A percentile compares a stretch with the other conserved stretches of the same genome.
These are phyloP conservation scores for Lachancea thermotolerans DNA, from an alignment of 805 yeast genomes.

Conservation along the genomic window DNA sequence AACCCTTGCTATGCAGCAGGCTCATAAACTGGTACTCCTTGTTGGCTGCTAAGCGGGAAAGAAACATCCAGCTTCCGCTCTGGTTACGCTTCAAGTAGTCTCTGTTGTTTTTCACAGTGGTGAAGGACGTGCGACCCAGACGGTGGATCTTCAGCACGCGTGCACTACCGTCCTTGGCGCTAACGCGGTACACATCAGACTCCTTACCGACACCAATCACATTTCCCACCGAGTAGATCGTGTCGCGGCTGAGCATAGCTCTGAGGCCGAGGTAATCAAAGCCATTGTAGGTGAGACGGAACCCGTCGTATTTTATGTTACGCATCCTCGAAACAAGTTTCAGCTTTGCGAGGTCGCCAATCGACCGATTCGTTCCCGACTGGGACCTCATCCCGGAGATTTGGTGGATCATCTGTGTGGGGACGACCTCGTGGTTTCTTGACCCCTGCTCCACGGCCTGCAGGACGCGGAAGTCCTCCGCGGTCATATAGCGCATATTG, in stretches of 20 bases:
- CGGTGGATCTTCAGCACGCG: conserved; percentile 86
- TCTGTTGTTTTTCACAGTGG: conserved; percentile 86
- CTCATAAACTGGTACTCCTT: conserved; percentile 89
- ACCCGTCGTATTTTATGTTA: conserved; percentile 95
- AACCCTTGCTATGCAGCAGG: conserved; percentile 64
- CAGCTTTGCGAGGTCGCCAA: conserved; percentile 81
- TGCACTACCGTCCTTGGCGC: conserved; percentile 56
- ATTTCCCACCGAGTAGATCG: conserved; percentile 72
- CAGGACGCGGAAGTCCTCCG: conserved; percentile 84
- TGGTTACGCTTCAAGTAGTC: conserved; percentile 71
- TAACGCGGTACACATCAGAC: conserved; percentile 85
- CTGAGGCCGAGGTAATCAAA: conserved; percentile 88
- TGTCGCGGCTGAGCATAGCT: conserved; percentile 67
- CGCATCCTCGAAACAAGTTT: conserved; percentile 70
- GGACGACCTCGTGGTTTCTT: conserved; percentile 89
- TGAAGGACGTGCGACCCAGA: conserved; percentile 88
- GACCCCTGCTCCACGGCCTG: conserved; percentile 89
- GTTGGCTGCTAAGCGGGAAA: conserved; percentile 84
- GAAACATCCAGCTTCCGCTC: conserved; percentile 85
- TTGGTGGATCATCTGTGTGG: conserved; percentile 75
- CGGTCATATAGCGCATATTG: conserved; percentile 86
- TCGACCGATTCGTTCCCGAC: conserved; percentile 69
- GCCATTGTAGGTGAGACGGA: conserved; percentile 80
- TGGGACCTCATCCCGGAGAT: conserved; percentile 70
- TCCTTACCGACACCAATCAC: conserved; percentile 97